These are phyloP conservation scores for Pythium folliculosum DNA, from an alignment of 352 stramenopile genomes.

Conservation along the genomic window DNA sequence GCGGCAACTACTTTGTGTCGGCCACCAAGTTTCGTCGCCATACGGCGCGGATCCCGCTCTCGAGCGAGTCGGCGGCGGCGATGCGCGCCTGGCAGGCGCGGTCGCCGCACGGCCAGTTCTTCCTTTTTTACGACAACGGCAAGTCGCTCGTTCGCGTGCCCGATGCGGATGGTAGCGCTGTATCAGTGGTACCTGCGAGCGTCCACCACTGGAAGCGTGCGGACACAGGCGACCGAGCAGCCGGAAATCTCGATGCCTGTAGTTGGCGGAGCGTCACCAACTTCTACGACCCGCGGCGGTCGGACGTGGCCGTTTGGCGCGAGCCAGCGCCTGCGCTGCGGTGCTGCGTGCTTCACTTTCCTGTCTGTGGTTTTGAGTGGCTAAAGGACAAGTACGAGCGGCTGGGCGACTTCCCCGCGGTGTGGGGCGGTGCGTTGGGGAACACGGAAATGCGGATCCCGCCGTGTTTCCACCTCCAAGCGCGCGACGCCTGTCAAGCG, in stretches of 20 bases:
- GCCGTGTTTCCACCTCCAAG: slow-evolving; percentile 46
- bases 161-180: not conserved
- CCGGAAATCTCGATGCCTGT: too few species aligned
- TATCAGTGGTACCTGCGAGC: slow-evolving; percentile 11
- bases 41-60: slow-evolving; percentile 29
- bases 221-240: not conserved
- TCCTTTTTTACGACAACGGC: slow-evolving; percentile 53
- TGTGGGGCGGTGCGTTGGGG: slow-evolving; percentile 31
- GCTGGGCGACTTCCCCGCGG: slow-evolving; percentile 29
- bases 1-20: slow-evolving; percentile 35
- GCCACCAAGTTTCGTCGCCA: slow-evolving; percentile 35
- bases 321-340: slow-evolving; percentile 12
- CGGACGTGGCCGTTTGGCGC: slow-evolving; percentile 13
- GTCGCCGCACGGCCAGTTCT: slow-evolving; percentile 37
- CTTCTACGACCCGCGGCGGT: slow-evolving; percentile 37
- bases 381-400: slow-evolving; percentile 42
- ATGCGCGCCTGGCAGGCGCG: slow-evolving; percentile 35
- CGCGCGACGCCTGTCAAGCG: slow-evolving; percentile 25
- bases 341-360: slow-evolving; percentile 38
- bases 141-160: slow-evolving; percentile 43
- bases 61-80: slow-evolving; percentile 12
- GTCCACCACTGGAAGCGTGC: slow-evolving; percentile 40
- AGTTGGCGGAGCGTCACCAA: slow-evolving; percentile 24
- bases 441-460: slow-evolving; percentile 18
- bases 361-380: slow-evolving; percentile 45